Conservation (phyloP, 2,329 filamentous ascomycete genomes). For the Aspergillus ochraceoroseus region DNA sequence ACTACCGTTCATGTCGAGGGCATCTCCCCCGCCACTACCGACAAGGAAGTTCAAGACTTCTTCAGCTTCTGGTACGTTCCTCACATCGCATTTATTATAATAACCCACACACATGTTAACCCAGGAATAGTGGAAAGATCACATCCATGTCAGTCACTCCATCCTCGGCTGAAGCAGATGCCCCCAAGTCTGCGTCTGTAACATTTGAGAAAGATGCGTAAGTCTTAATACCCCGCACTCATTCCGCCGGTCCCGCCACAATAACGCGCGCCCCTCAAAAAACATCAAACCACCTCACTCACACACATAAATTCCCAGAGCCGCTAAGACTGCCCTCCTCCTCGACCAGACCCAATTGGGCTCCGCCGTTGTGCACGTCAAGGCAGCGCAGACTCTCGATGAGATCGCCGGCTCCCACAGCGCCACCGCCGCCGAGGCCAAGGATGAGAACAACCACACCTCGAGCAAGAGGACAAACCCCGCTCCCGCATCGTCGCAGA, state of each 20-base stretch:
- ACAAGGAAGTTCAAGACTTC: constrained; percentile 92
- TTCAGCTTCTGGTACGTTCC: constrained; percentile 93
- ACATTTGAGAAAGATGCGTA: constrained; percentile 91
- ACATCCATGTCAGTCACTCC: constrained; percentile 70
- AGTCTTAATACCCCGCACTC: constrained; percentile 33
- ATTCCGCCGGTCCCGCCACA: constrained; percentile 12
- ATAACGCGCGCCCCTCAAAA: constrained; percentile 4
- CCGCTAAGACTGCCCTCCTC: constrained; percentile 92
- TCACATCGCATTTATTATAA: no score
- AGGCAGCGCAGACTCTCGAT: constrained; percentile 63
- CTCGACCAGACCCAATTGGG: constrained; percentile 96
- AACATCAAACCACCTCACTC: constrained; percentile 4
- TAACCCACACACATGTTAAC: no score
- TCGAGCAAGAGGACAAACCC: constrained; percentile 95
- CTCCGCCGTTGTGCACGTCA: constrained; percentile 68
- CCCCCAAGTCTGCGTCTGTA: constrained; percentile 79
- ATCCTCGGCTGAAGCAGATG: constrained; percentile 50
- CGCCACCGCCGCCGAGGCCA: constrained; percentile 50
- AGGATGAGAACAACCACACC: constrained; percentile 57
- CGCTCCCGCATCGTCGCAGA: constrained; percentile 89
- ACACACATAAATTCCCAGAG: constrained; percentile 42
- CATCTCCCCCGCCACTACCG: constrained; percentile 73
- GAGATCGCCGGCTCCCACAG: constrained; percentile 58
- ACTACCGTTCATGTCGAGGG: constrained; percentile 82
- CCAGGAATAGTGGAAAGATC: constrained; percentile 91